phyloP scores from a whole-genome alignment of 495 filamentous ascomycete genomes.

The Aspergillus nanangensis region DNA sequence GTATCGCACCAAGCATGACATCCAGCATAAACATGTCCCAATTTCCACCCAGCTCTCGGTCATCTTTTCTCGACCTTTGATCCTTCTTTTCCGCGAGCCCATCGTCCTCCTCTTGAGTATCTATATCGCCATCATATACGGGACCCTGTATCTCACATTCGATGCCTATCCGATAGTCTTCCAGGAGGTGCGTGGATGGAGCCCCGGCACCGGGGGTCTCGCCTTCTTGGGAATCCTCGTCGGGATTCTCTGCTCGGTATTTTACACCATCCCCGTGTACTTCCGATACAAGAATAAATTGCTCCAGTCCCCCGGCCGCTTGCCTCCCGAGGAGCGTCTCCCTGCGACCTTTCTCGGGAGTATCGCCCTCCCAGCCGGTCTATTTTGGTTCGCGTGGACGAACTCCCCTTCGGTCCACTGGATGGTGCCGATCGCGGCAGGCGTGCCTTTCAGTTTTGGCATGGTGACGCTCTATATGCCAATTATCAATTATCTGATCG shows the following conservation, averaged over 20 bases:
- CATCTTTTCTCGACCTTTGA: too few relatives aligned
- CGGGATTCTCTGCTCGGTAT: background rate
- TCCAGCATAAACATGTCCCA: too few relatives aligned
- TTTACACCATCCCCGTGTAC: background rate
- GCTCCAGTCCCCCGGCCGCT: background rate
- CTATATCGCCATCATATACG: background rate
- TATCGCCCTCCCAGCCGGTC: background rate
- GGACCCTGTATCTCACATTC: background rate
- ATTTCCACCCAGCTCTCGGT: too few relatives aligned
- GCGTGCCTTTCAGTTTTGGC: background rate
- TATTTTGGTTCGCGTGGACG: slow-evolving; percentile 1
- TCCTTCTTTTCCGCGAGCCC: too few relatives aligned
- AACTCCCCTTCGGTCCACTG: background rate
- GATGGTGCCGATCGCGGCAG: background rate
- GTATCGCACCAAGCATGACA: too few relatives aligned
- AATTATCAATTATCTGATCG: background rate
- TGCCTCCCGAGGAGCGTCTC: background rate
- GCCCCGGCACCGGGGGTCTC: background rate
- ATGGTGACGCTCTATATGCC: background rate
- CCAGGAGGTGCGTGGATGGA: background rate
- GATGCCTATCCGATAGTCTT: background rate
- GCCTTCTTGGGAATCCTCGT: background rate
- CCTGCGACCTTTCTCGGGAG: background rate
- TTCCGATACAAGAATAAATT: background rate
- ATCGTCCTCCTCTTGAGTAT: slow-evolving; percentile 48